Conservation (phyloP, 139 green algal genomes). For the Pleodorina starrii region DNA sequence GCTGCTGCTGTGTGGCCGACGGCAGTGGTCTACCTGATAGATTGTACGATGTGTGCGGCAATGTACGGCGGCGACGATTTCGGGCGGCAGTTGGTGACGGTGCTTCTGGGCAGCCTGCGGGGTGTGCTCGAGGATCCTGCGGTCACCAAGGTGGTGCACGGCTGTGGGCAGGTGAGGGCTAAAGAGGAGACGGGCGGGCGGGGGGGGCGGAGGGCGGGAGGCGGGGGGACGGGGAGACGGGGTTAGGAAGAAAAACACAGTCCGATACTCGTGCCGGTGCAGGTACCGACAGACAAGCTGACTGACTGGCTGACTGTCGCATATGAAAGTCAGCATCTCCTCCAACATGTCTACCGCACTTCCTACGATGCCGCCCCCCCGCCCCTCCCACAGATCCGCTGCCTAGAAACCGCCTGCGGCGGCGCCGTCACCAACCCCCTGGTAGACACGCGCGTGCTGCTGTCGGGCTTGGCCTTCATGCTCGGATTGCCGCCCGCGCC, state of each 20-base stretch:
- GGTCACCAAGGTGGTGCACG: slow-evolving; percentile 41
- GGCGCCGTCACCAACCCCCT: not conserved
- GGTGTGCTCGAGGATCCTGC: not conserved
- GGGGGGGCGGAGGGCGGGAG: too few species aligned
- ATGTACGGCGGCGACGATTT: not conserved
- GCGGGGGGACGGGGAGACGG: too few species aligned
- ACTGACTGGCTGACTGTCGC: too few species aligned
- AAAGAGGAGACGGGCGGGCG: not conserved
- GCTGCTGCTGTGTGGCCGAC: too few species aligned
- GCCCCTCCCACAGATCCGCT: not conserved
- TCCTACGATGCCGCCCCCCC: too few species aligned
- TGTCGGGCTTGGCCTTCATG: not conserved
- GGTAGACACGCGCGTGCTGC: slow-evolving; percentile 10
- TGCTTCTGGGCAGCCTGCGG: not conserved
- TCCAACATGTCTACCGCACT: too few species aligned
- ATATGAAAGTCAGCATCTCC: too few species aligned
- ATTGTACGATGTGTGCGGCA: not conserved
- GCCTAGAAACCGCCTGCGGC: not conserved
- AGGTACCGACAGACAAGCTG: too few species aligned
- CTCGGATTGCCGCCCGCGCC: not conserved
- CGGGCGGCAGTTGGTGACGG: not conserved
- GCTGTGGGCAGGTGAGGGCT: not conserved
- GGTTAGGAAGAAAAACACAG: too few species aligned
- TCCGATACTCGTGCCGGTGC: too few species aligned
- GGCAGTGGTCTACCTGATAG: slow-evolving; percentile 17